A percentile compares a stretch with the other conserved stretches of the same genome.
Conservation (phyloP, 805 yeast genomes). For the Wickerhamiella dianesei region DNA sequence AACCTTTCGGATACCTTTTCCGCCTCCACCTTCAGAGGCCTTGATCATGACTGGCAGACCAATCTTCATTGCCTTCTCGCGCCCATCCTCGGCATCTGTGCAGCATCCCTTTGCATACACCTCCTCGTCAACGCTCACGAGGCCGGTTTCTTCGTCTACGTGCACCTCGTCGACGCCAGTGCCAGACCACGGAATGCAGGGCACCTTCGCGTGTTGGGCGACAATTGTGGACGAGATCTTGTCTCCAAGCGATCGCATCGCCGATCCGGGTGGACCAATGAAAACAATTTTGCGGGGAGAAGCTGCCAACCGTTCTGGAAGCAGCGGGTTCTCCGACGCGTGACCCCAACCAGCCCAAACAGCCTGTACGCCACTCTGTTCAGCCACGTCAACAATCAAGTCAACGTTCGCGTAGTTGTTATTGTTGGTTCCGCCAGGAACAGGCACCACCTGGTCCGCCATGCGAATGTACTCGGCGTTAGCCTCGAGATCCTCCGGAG, state of each 20-base stretch:
- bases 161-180: slow-evolving; percentile 82
- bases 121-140: slow-evolving; percentile 80
- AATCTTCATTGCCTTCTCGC: slow-evolving; percentile 66
- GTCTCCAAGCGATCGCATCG: slow-evolving; percentile 99
- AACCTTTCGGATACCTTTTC: slow-evolving; percentile 98
- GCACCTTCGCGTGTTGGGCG: slow-evolving; percentile 96
- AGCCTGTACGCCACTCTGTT: slow-evolving; percentile 90
- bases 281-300: slow-evolving; percentile 81
- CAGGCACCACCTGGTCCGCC: slow-evolving; percentile 98
- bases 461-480: slow-evolving; percentile 96
- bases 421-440: slow-evolving; percentile 98
- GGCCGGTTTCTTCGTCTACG: slow-evolving; percentile 51
- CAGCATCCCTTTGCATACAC: slow-evolving; percentile 85
- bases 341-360: slow-evolving; percentile 99
- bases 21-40: slow-evolving; percentile 99
- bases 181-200: slow-evolving; percentile 99
- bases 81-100: slow-evolving; percentile 74
- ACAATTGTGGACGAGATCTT: slow-evolving; percentile 95
- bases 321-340: slow-evolving; percentile 93
- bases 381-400: slow-evolving; percentile 91
- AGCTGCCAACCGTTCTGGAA: slow-evolving; percentile 90
- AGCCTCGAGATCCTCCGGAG: slow-evolving; percentile 96
- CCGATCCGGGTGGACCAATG: slow-evolving; percentile 98
- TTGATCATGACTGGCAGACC: slow-evolving; percentile 99
- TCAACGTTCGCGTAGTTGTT: slow-evolving; percentile 98